Evolutionary conservation across 352 stramenopile genomes (phyloP), one percentile per base, ranked within the genome.

Genomic region (Phytophthora palmivora): DNA sequence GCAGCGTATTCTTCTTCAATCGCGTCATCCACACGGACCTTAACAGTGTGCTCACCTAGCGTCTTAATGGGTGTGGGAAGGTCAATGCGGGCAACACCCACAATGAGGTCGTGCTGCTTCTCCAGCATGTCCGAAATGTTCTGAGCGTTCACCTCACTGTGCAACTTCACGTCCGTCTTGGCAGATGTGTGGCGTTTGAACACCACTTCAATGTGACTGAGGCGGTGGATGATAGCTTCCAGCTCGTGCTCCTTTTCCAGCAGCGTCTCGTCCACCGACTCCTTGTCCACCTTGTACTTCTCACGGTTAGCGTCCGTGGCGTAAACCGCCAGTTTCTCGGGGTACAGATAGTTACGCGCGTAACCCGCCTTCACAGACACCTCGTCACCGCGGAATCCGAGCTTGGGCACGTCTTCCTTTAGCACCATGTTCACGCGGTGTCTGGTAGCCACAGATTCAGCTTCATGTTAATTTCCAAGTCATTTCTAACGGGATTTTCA

Each of bases 321-420:
- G 72, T 98, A 98, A 38, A 98, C 82, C 0, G 94, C 94, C 52
- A 96, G 78, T 73, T 98, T 98, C 61, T 98, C 74, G 6, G 95
- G 95, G 64, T 98, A 94, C 42, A 98, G 68, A 53, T 84, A 97
- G 77, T 98, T 98, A 47, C 95, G 91, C 32, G 94, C 94, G 72
- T 96, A 98, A 36, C 95, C 95, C 6, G 95, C 91, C 63, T 97
- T 96, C 43, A 98, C 94, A 24, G 74, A 86, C 42, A 98, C 79
- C 39, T 98, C 87, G 46, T 98, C 90, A 28, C 94, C 94, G 24
- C 86, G 82, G 76, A 95, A 96, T 43, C 89, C 87, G 46, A 96
- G 76, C 49, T 92, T 91, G 43, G 63, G 33, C 16, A 95, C 84
- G 68, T 95, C 87, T 64, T 94, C 71, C 76, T 92, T 93, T 33